phyloP scores from a whole-genome alignment of 2,329 filamentous ascomycete genomes.

The Colletotrichum higginsianum region DNA sequence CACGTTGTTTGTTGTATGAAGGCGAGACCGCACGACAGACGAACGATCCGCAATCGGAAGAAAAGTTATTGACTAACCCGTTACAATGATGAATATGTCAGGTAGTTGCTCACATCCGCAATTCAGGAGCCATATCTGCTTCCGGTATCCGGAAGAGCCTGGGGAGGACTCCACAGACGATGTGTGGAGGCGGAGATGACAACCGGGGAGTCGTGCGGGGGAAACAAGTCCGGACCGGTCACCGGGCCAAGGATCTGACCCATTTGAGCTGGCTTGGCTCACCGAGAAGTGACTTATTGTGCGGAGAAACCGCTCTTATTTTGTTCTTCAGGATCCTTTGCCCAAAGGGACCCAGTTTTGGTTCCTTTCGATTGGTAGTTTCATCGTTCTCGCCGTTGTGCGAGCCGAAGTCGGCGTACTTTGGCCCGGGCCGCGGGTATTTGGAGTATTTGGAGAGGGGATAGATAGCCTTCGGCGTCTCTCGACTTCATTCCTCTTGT shows the following conservation, averaged over 20 bases:
- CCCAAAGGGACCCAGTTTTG: conserved; percentile 10
- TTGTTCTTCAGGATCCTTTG: background rate
- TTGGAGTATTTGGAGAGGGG: background rate
- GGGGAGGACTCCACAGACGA: background rate
- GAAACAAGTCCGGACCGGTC: conserved; percentile 34
- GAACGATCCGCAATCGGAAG: background rate
- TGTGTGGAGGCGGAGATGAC: conserved; percentile 26
- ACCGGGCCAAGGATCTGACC: conserved; percentile 9
- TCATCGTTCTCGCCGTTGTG: background rate
- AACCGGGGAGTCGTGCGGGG: conserved; percentile 37
- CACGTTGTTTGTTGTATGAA: too few species aligned
- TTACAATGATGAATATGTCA: background rate
- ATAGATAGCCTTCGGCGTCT: background rate
- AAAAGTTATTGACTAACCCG: background rate
- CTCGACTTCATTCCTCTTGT: background rate
- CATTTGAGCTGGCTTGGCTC: conserved; percentile 6
- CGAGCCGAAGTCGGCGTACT: conserved; percentile 14
- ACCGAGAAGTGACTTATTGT: background rate
- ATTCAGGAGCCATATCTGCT: background rate
- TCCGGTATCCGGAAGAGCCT: background rate
- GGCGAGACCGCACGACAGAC: too few species aligned
- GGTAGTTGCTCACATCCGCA: background rate
- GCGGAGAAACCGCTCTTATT: conserved; percentile 4
- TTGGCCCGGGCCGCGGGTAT: background rate
- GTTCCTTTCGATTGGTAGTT: background rate